Evolutionary conservation across 2,329 filamentous ascomycete genomes (phyloP).

Genomic region (Helotiales sp.): DNA sequence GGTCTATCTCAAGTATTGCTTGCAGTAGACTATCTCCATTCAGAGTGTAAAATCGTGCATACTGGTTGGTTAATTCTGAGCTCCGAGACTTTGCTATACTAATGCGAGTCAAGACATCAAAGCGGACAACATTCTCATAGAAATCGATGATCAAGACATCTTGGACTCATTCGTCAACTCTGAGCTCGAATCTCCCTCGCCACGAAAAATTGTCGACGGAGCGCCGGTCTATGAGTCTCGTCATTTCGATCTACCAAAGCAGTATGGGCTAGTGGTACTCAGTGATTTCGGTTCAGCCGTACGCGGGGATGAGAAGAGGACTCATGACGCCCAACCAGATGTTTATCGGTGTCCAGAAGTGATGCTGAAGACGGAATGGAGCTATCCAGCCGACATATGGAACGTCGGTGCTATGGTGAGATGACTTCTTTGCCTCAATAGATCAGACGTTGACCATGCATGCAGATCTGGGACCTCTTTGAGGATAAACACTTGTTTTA

Average conservation of each 20-base stretch:
- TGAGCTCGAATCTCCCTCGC: slow-evolving; percentile 41
- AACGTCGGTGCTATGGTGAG: slow-evolving; percentile 36
- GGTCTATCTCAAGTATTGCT: slow-evolving; percentile 39
- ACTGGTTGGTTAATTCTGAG: slow-evolving; percentile 37
- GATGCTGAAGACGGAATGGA: slow-evolving; percentile 45
- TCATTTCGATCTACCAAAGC: slow-evolving; percentile 37
- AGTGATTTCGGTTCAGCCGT: slow-evolving; percentile 52
- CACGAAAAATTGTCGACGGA: slow-evolving; percentile 43
- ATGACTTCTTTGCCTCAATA: slow-evolving; percentile 3
- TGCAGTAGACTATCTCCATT: slow-evolving; percentile 46
- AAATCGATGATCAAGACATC: slow-evolving; percentile 37
- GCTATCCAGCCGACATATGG: slow-evolving; percentile 42
- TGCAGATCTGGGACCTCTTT: slow-evolving; percentile 23
- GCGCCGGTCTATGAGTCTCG: slow-evolving; percentile 45
- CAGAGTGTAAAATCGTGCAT: slow-evolving; percentile 45
- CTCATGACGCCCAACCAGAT: slow-evolving; percentile 40
- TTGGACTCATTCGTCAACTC: slow-evolving; percentile 40
- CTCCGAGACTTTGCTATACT: background rate
- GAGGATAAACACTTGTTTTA: slow-evolving; percentile 21
- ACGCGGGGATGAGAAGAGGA: slow-evolving; percentile 36
- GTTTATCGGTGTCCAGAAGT: slow-evolving; percentile 46
- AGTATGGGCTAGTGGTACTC: slow-evolving; percentile 38
- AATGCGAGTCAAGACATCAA: slow-evolving; percentile 40
- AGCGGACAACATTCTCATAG: slow-evolving; percentile 47
- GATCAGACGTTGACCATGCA: slow-evolving; percentile 1